These are phyloP conservation scores for Fusarium odoratissimum DNA, from an alignment of 2,329 filamentous ascomycete species.

Conservation along the genomic window DNA sequence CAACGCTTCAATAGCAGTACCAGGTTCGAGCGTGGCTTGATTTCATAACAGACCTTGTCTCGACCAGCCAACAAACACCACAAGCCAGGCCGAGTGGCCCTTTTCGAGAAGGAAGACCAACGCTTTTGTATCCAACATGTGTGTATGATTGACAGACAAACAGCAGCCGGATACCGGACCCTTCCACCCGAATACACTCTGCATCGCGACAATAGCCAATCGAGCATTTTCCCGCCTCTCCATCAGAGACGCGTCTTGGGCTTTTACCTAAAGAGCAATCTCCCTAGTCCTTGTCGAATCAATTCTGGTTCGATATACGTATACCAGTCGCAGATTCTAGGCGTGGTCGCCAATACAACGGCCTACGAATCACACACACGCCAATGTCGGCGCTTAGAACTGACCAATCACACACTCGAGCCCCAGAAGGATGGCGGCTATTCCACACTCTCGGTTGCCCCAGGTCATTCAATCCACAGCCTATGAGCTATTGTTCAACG, in stretches of 20 bases:
- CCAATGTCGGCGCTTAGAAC: conserved; percentile 44
- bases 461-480: conserved; percentile 42
- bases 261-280: conserved; percentile 21
- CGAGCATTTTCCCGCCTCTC: conserved; percentile 17
- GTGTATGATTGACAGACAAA: conserved; percentile 8
- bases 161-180: conserved; percentile 22
- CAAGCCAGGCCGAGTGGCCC: conserved; percentile 13
- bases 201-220: conserved; percentile 32
- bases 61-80: neutral
- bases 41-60: conserved; percentile 1
- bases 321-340: conserved; percentile 33
- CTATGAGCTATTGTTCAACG: conserved; percentile 40
- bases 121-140: neutral
- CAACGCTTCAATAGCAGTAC: neutral
- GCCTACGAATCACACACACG: conserved; percentile 44
- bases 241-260: conserved; percentile 16
- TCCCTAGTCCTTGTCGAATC: conserved; percentile 29
- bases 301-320: conserved; percentile 10
- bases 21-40: conserved; percentile 12
- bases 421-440: conserved; percentile 51
- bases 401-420: conserved; percentile 45
- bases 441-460: conserved; percentile 48
- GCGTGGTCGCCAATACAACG: conserved; percentile 42
- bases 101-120: conserved; percentile 11
- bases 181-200: conserved; percentile 17